These are phyloP conservation scores for Xylaria digitata DNA, from an alignment of 2,329 filamentous ascomycete genomes.

Conservation along the genomic window DNA sequence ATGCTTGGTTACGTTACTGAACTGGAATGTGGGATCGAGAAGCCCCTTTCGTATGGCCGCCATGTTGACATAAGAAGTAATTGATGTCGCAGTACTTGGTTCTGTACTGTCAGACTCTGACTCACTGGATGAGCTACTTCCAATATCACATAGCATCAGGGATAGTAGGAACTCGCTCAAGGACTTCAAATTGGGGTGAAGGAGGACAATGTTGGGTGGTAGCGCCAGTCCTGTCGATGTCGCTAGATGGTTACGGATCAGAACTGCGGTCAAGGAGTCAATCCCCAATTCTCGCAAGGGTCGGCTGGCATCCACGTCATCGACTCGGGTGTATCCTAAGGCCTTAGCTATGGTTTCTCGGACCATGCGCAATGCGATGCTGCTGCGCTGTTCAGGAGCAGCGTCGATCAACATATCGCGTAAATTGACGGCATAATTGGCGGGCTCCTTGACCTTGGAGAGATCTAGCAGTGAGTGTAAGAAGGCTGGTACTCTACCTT, in stretches of 20 bases:
- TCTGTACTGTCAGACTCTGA: conserved; percentile 30
- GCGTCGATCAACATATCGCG: conserved; percentile 35
- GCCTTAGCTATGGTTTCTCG: conserved; percentile 44
- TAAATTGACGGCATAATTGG: conserved; percentile 30
- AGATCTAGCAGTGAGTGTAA: conserved; percentile 38
- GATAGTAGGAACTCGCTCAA: conserved; percentile 41
- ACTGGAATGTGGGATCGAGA: conserved; percentile 44
- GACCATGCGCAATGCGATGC: conserved; percentile 42
- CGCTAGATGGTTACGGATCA: conserved; percentile 45
- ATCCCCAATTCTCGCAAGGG: conserved; percentile 46
- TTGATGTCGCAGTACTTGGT: conserved; percentile 32
- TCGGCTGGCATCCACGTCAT: conserved; percentile 42
- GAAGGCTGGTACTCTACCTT: conserved; percentile 40
- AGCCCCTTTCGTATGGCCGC: conserved; percentile 41
- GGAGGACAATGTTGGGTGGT: conserved; percentile 41
- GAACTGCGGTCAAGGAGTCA: conserved; percentile 47
- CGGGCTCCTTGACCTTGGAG: conserved; percentile 10
- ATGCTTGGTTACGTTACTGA: conserved; percentile 37
- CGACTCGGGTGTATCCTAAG: conserved; percentile 39
- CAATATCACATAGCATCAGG: conserved; percentile 35
- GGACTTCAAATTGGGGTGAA: conserved; percentile 40
- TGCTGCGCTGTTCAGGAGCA: conserved; percentile 36
- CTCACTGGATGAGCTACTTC: conserved; percentile 28
- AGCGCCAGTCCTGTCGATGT: conserved; percentile 42
- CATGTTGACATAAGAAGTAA: conserved; percentile 36